Evolutionary conservation across 1,139 yeast species (phyloP), one percentile per base, ranked within the genome.

Genomic region (Lizanozyma gosingica): DNA sequence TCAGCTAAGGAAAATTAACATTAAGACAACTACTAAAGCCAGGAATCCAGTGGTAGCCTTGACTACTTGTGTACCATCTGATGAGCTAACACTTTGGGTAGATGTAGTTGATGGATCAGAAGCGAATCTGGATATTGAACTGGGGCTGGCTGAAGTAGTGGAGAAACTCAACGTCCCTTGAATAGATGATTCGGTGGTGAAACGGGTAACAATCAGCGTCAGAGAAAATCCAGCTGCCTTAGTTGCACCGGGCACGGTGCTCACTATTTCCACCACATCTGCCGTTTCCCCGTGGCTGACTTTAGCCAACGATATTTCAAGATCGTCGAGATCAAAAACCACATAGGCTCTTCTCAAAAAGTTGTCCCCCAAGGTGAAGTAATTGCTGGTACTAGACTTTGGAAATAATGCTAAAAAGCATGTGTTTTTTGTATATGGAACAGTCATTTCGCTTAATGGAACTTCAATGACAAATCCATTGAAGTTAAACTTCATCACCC

Each of bases 301-400:
- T 49, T 75, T 85, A 1, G 94, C 96, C 40, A 88, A 44, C 1
- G 82, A 79, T 22, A 87, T 66, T 52, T 79, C 77, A 41, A 65
- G 60, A 46, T 73, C 75, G 29, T 83, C 88, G 47, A 86, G 63
- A 58, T 88, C 94, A 51, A 75, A 86, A 36, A 86, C 95, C 41
- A 80, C 76, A 55, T 87, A 87, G 6, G 85, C 88, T 40, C 76
- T 68, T 45, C 86, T 71, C 51, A 88, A 62, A 60, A 86, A 79
- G 29, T 80, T 73, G 57, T 85, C 95, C 37, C 96, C 96, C 14
- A 86, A 56, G 14, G 77, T 63, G 39, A 60, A 22, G 11, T 22
- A 22, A 11, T 22, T 22, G 29, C 9, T 6, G 6, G 29, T 6
- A 22, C 29, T 22, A n/a, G n/a, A n/a, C 29, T 22, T 22, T 6